phyloP scores from a whole-genome alignment of 1,284 basidiomycete genomes.

The Ustilago loliicola region DNA sequence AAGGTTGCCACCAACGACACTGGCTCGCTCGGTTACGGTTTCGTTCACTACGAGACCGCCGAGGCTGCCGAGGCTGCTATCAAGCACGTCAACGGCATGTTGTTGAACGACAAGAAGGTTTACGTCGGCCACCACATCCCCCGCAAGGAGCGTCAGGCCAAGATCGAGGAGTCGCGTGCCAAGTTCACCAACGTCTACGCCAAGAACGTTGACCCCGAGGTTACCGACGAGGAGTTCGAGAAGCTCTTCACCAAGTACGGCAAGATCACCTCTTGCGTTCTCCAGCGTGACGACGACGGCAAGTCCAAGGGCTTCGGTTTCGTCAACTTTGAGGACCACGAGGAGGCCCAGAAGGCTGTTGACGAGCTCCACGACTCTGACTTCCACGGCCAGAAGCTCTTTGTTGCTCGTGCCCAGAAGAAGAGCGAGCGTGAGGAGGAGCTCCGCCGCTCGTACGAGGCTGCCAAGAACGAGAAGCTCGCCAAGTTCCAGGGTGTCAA shows the following conservation, averaged over 20 bases:
- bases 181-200: constrained; percentile 98
- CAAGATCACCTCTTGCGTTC: constrained; percentile 87
- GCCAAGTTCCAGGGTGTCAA: constrained; percentile 99
- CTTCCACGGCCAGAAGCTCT: constrained; percentile 88
- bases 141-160: constrained; percentile 84
- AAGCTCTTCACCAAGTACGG: constrained; percentile 86
- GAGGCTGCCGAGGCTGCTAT: constrained; percentile 92
- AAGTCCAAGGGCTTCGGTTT: constrained; percentile 96
- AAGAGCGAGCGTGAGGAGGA: constrained; percentile 98
- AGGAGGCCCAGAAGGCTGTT: constrained; percentile 90
- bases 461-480: constrained; percentile 95
- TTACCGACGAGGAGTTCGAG: constrained; percentile 88
- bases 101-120: constrained; percentile 89
- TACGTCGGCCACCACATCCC: constrained; percentile 98
- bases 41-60: constrained; percentile 98
- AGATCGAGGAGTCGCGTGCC: constrained; percentile 95
- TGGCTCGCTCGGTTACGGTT: constrained; percentile 79
- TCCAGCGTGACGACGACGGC: constrained; percentile 82
- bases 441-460: constrained; percentile 90
- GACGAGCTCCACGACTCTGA: constrained; percentile 91
- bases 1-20: constrained; percentile 82
- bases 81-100: constrained; percentile 99
- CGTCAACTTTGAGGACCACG: constrained; percentile 94
- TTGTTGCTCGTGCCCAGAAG: constrained; percentile 97
- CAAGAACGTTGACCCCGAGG: constrained; percentile 93